Base-by-base conservation (phyloP, 352 stramenopile species). In the Phytophthora aleatoria region DNA sequence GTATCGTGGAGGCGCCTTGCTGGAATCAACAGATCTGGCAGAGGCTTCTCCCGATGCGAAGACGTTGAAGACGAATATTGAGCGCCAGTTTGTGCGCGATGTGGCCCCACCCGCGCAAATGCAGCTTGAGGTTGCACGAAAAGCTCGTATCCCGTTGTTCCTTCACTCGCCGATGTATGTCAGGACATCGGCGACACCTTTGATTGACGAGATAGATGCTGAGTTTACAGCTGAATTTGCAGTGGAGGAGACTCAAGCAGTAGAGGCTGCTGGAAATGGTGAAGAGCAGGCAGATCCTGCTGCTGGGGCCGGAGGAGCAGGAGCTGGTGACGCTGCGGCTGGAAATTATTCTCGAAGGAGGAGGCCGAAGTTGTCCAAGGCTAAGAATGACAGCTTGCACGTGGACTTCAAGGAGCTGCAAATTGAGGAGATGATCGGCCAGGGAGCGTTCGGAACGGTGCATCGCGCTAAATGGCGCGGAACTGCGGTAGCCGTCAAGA, bases 131-230 rank as follows among this genome's bases (percentile, higher is more conserved):
- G 84, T 95, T 2, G 87, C 87, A 8, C 78, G 84, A 6, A 93
- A 94, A 59, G 87, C 87, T 27, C 77, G 85, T 1, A 95, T 95
- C 24, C 87, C 87, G 39, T 57, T 95, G 10, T 95, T 95, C 64
- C 51, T 95, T 45, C 87, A 95, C 67, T 94, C 87, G 27, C 87
- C 87, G 8, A 92, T 95, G 85, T 93, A 94, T 67, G 85, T 94
- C 16, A 89, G 81, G 62, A 91, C 80, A 3, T 92, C 81, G 15
- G 74, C 81, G 2, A 64, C 76, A 13, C 76, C 72, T 45, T 67
- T 92, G 30, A 70, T 89, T 27, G 83, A 92, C 44, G 62, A 85
- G 3, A 43, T 79, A 20, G 56, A 71, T 35, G 70, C 58, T 10
- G 59, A 68, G 42, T 76, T 64, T 49, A 57, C 30, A 42, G 58